Evolutionary conservation across 2,329 filamentous ascomycete genomes (phyloP).

Genomic region (Fusarium pilosicola): DNA sequence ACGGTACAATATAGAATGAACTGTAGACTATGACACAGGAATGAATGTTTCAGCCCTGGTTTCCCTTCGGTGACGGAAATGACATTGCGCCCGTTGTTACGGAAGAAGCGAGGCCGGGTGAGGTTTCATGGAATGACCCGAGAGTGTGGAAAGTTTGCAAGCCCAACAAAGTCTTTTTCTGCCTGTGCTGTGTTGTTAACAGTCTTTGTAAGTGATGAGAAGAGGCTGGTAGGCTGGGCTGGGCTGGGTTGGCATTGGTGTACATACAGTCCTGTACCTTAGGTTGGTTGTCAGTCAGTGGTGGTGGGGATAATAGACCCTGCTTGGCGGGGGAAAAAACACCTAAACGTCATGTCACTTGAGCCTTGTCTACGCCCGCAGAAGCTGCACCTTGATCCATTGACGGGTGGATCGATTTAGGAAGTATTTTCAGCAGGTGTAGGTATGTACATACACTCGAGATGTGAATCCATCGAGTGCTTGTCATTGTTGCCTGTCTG

Average conservation of each 20-base stretch:
- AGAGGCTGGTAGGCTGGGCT: not conserved
- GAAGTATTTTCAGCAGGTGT: not conserved
- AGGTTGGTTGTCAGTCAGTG: not conserved
- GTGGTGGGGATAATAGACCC: constrained; percentile 20
- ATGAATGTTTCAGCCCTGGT: constrained; percentile 11
- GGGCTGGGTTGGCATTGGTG: not conserved
- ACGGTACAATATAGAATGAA: not conserved
- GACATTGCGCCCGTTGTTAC: constrained; percentile 8
- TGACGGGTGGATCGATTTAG: constrained; percentile 26
- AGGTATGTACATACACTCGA: not conserved
- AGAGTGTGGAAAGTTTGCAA: constrained; percentile 27
- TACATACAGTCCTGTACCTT: not conserved
- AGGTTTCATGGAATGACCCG: constrained; percentile 29
- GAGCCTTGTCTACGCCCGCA: constrained; percentile 37
- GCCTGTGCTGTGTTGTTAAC: not conserved
- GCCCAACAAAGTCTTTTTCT: not conserved
- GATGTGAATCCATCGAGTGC: not conserved
- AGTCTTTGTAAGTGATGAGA: constrained; percentile 3
- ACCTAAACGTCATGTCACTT: constrained; percentile 31
- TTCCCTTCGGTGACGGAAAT: not conserved
- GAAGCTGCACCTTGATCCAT: constrained; percentile 38
- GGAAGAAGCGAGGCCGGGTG: constrained; percentile 1
- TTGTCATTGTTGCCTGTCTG: not conserved
- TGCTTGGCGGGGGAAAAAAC: constrained; percentile 19
- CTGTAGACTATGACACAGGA: not conserved